phyloP scores from a whole-genome alignment of 768 basidiomycete species.

The Leccinum subgranulosum region DNA sequence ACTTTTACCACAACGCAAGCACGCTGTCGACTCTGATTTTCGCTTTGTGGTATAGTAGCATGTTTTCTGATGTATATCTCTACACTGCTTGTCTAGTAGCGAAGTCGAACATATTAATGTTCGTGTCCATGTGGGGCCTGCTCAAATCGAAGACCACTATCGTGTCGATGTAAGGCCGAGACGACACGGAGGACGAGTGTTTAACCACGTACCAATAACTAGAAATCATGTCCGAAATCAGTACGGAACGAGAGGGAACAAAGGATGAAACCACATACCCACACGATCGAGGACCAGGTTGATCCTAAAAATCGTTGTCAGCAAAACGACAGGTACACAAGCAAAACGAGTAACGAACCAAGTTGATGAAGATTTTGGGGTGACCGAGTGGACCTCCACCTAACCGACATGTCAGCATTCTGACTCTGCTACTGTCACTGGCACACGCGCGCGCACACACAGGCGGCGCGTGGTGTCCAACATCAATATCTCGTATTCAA shows the following conservation, averaged over 20 bases:
- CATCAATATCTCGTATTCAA: constrained; percentile 18
- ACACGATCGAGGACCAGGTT: constrained; percentile 82
- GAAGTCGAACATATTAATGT: constrained; percentile 22
- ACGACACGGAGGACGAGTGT: background rate
- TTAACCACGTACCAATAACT: constrained; percentile 47
- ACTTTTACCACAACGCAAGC: constrained; percentile 24
- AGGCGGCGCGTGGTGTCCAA: background rate
- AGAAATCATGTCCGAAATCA: constrained; percentile 13
- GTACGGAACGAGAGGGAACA: background rate
- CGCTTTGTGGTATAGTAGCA: constrained; percentile 5
- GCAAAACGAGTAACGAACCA: constrained; percentile 50
- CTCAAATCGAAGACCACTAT: constrained; percentile 86
- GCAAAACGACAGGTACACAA: background rate
- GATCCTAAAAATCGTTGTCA: constrained; percentile 53
- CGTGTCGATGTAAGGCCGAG: constrained; percentile 3
- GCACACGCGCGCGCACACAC: background rate
- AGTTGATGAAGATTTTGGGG: constrained; percentile 94
- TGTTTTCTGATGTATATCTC: constrained; percentile 10
- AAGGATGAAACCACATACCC: constrained; percentile 58
- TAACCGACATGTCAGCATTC: constrained; percentile 33
- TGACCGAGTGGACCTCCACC: constrained; percentile 95
- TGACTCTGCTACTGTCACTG: background rate
- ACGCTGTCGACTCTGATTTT: constrained; percentile 12
- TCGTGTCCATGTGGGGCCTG: constrained; percentile 69
- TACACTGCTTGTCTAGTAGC: constrained; percentile 3